These are phyloP conservation scores for Brassica juncea DNA, from an alignment of 345 rosid species.

Conservation along the genomic window DNA sequence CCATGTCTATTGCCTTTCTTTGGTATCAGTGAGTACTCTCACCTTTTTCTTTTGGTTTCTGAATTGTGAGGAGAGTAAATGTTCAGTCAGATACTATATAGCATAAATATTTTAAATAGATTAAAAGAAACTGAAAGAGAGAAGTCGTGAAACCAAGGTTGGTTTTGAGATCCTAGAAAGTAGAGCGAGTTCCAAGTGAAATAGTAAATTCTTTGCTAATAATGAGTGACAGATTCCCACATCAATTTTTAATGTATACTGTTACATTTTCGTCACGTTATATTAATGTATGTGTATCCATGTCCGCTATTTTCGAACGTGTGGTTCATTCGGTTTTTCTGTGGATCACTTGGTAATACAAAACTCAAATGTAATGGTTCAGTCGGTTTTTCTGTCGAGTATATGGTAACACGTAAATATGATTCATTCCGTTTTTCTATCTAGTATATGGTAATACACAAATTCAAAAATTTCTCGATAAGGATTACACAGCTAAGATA, in stretches of 20 bases:
- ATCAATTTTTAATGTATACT: slow-evolving; percentile 5
- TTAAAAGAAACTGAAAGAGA: slow-evolving; percentile 32
- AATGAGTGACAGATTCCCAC: slow-evolving; percentile 26
- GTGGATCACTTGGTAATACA: not conserved
- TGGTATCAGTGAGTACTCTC: slow-evolving; percentile 31
- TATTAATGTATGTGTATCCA: not conserved
- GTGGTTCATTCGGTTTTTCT: not conserved
- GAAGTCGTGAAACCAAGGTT: slow-evolving; percentile 25
- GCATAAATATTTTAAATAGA: not conserved
- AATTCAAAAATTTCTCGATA: not conserved
- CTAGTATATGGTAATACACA: not conserved
- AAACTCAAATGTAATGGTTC: not conserved
- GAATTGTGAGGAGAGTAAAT: slow-evolving; percentile 35
- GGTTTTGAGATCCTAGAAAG: slow-evolving; percentile 43
- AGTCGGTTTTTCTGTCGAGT: not conserved
- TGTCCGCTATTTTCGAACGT: not conserved
- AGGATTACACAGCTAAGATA: not conserved
- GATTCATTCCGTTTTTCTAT: not conserved
- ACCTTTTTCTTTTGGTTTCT: slow-evolving; percentile 17
- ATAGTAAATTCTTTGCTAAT: slow-evolving; percentile 35
- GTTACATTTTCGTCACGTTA: not conserved
- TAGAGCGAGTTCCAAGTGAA: slow-evolving; percentile 40
- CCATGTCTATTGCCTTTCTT: slow-evolving; percentile 39
- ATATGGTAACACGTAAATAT: not conserved
- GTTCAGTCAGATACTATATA: slow-evolving; percentile 18